Evolutionary conservation across 78 protist species (phyloP), one percentile per base, ranked within the genome.

Genomic region (Diacronema lutheri): DNA sequence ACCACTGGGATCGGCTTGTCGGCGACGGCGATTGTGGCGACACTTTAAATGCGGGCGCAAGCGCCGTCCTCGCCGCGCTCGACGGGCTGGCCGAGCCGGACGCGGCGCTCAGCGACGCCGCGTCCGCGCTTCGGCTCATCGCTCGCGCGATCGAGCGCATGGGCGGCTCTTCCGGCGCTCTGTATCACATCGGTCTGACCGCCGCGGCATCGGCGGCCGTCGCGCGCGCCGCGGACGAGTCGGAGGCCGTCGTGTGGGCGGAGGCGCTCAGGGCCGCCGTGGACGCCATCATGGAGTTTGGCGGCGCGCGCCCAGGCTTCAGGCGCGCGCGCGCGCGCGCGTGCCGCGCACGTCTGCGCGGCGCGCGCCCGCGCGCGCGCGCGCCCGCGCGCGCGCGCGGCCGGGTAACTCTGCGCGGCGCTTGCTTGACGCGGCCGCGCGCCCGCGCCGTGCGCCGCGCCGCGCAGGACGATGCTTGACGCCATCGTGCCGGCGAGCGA

Each of bases 401-500:
- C n/a, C n/a, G n/a, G n/a, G n/a, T n/a, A n/a, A n/a, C n/a, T n/a
- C n/a, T n/a, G 50, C 50, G 7, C 50, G 16, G 50, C 50, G 50
- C 50, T 3, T 44, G 50, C 50, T 3, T 7, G 7, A 44, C 50
- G 50, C 50, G 16, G 16, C 50, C 50, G 3, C 50, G 50, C 50
- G 50, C 50, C 50, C 16, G 50, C 50, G 50, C 50, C 50, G n/a
- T n/a, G 50, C 50, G 64, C 11, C 64, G 3, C 26, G 64, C 33
- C 64, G 33, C 5, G 25, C 64, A 81, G 88, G 50, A 86, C 90
- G 71, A 81, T 86, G 90, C 60, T 90, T 5, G 93, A 90, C 26
- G 88, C 91, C 9, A 50, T 90, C n/a, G 13, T 82, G 10, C 93
- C 93, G 0, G 93, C 93, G 0, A 35, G 65, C 1, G 72, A 78